A percentile compares a stretch with the other conserved stretches of the same genome.
phyloP scores from a whole-genome alignment of 164 flowering plant species.

The Magnolia officinalis region DNA sequence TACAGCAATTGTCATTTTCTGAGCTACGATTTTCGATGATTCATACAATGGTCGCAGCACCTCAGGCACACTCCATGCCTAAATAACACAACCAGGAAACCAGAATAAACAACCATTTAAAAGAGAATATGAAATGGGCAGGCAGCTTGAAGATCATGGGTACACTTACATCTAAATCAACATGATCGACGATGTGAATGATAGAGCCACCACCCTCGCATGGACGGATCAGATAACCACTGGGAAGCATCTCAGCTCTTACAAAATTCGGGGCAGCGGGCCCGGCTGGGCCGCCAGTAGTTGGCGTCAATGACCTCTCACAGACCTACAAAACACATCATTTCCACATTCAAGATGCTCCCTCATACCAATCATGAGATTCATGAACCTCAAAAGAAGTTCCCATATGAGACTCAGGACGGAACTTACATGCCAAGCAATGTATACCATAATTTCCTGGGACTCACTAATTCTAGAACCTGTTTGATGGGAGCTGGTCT shows the following conservation, averaged over 20 bases:
- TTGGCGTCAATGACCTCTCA: constrained; percentile 70
- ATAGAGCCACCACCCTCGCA: constrained; percentile 91
- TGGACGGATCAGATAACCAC: constrained; percentile 78
- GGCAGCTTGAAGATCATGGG: not conserved
- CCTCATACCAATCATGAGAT: not conserved
- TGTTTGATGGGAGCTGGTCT: no score
- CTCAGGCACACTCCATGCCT: constrained; percentile 76
- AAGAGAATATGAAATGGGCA: not conserved
- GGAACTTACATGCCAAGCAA: no score
- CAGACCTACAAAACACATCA: constrained; percentile 47
- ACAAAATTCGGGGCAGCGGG: constrained; percentile 53
- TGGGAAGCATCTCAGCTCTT: constrained; percentile 74
- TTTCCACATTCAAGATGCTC: not conserved
- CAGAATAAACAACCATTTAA: not conserved
- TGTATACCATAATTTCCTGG: no score
- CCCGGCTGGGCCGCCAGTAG: constrained; percentile 67
- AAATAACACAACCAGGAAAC: not conserved
- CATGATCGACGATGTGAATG: constrained; percentile 79
- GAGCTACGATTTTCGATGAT: constrained; percentile 76
- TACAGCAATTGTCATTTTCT: constrained; percentile 75
- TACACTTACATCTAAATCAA: constrained; percentile 64
- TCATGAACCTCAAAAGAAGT: not conserved
- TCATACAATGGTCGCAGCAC: constrained; percentile 79
- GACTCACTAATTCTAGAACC: no score
- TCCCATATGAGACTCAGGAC: not conserved